A percentile compares a stretch with the other conserved stretches of the same genome.
Conservation (phyloP, 2,329 filamentous ascomycete species). For the Chrysoporthe austroafricana region DNA sequence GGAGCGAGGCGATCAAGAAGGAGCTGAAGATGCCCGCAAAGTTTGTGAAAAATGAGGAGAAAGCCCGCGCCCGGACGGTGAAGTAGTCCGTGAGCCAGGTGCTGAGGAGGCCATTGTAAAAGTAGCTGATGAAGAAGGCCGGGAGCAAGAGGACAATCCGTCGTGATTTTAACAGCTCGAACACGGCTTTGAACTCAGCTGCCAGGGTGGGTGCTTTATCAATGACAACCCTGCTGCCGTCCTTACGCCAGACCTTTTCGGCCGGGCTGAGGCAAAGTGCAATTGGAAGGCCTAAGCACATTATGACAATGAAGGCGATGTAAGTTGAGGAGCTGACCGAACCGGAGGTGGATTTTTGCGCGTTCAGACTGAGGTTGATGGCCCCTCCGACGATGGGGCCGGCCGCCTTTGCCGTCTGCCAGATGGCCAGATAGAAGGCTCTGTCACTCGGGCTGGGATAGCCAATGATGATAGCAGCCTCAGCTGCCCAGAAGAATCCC, state of each 20-base stretch:
- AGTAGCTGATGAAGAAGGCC: conserved; percentile 41
- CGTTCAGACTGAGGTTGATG: conserved; percentile 31
- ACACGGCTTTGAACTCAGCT: conserved; percentile 38
- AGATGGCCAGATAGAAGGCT: conserved; percentile 50
- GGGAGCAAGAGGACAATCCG: conserved; percentile 39
- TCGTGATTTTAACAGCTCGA: conserved; percentile 32
- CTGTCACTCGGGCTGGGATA: conserved; percentile 53
- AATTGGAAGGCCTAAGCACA: conserved; percentile 39
- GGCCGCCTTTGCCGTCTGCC: conserved; percentile 36
- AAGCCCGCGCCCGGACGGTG: conserved; percentile 39
- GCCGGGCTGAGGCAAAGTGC: conserved; percentile 38
- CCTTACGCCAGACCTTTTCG: conserved; percentile 38
- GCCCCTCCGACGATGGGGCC: conserved; percentile 30
- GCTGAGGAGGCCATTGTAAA: conserved; percentile 37
- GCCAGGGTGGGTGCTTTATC: conserved; percentile 34
- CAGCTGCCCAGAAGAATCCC: conserved; percentile 54
- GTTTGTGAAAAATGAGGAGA: conserved; percentile 41
- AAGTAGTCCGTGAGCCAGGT: conserved; percentile 40
- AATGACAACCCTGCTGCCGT: conserved; percentile 36
- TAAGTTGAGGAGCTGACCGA: conserved; percentile 25
- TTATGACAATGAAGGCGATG: conserved; percentile 40
- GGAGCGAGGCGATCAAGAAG: conserved; percentile 37
- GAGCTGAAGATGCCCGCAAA: conserved; percentile 36
- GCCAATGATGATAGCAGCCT: conserved; percentile 53
- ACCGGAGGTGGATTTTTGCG: conserved; percentile 24